Evolutionary conservation across 345 rosid species (phyloP), one percentile per base, ranked within the genome.

Genomic region (Eucalyptus guilfoylei): DNA sequence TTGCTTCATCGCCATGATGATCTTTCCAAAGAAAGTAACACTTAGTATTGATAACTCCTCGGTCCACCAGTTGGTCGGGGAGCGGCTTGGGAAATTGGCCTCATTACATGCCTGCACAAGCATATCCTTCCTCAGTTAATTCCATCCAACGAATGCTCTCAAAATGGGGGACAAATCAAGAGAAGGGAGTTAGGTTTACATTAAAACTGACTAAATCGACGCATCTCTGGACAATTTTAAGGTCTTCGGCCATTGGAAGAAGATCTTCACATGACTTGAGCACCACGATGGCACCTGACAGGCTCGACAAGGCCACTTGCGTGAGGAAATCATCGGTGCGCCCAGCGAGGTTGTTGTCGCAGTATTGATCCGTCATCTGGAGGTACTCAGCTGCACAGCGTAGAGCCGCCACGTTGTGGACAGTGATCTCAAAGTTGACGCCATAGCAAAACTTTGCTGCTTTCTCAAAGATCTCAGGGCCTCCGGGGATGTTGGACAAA

Each of bases 1-100:
- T 86, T 93, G 93, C 72, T 92, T 96, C 98, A 97, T 97, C 3
- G 96, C 91, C 34, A 90, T 47, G 85, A 96, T 88, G 48, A 96
- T 91, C 89, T 92, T 93, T 34, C 94, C 90, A 54, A 98, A 90
- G 88, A 94, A 94, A 44, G 90, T 93, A 3, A 95, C 76, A 87
- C 94, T 96, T 40, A 98, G 89, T 86, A 98, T 96, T 30, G 98
- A 95, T 21, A 98, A 92, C 94, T 97, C 99, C 91, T 97, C 98
- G 6, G 97, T 93, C 99, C 99, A 98, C 99, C 99, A 98, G 89
- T 97, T 97, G 3, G 97, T 94, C 45, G 99, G 99, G 23, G 97
- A 91, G 76, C 98, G 94, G 90, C 98, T 94, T 0, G 99, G 98
- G 80, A 96, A 95, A 91, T 93, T 97, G 8, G 95, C 96, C 90